These are phyloP conservation scores for Spongispora temasekensis DNA, from an alignment of 1,284 basidiomycete genomes.

Conservation along the genomic window DNA sequence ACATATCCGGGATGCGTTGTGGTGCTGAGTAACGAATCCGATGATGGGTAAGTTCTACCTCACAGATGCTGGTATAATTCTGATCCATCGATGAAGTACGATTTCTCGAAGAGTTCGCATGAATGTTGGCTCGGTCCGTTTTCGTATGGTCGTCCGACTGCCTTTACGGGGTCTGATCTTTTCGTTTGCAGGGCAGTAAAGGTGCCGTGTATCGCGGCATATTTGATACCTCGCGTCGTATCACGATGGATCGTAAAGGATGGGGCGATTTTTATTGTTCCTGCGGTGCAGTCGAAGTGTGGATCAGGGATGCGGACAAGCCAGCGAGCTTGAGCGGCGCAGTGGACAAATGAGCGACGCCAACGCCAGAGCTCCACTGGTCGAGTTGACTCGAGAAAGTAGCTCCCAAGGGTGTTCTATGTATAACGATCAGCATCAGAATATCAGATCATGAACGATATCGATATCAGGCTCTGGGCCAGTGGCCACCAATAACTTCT, in stretches of 20 bases:
- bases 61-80: not conserved
- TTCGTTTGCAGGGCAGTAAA: constrained; percentile 32
- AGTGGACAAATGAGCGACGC: no score
- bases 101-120: constrained; percentile 53
- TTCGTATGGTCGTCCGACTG: not conserved
- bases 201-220: constrained; percentile 45
- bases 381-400: no score
- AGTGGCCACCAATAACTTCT: no score
- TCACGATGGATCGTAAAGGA: constrained; percentile 49
- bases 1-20: constrained; percentile 61
- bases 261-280: constrained; percentile 63
- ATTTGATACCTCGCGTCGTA: constrained; percentile 45
- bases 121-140: constrained; percentile 61
- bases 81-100: constrained; percentile 18
- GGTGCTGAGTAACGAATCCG: constrained; percentile 59
- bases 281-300: constrained; percentile 55
- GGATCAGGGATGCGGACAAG: constrained; percentile 39
- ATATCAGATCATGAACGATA: no score
- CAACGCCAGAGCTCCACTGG: no score
- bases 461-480: no score
- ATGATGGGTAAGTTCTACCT: constrained; percentile 14
- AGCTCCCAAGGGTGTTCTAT: no score
- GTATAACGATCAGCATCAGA: no score
- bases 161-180: not conserved
- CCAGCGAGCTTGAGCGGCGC: not conserved